These are phyloP conservation scores for Moniliella sp. DNA, from an alignment of 1,284 basidiomycete genomes.

Conservation along the genomic window DNA sequence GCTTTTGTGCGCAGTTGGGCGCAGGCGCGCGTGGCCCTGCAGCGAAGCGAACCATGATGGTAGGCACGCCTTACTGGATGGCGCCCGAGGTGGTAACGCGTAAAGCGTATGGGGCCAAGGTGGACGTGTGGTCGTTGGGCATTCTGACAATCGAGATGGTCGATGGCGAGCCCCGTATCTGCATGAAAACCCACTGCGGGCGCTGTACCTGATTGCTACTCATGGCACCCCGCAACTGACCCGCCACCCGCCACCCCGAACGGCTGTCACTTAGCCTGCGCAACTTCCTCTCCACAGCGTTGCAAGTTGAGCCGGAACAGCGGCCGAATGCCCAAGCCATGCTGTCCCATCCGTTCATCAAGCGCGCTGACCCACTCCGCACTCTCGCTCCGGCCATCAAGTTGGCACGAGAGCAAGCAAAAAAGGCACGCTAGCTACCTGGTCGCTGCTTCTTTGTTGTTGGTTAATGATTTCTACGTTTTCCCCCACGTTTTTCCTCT, in stretches of 20 bases:
- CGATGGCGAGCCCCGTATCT: constrained; percentile 95
- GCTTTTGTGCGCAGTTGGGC: constrained; percentile 90
- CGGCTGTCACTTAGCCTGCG: constrained; percentile 64
- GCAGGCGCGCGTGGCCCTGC: too few relatives aligned
- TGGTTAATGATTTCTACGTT: too few relatives aligned
- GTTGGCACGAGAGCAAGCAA: constrained; percentile 50
- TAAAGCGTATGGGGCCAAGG: constrained; percentile 95
- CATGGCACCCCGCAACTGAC: constrained; percentile 93
- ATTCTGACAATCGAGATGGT: constrained; percentile 99
- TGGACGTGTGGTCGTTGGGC: constrained; percentile 91
- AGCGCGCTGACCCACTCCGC: constrained; percentile 53
- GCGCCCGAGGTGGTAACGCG: constrained; percentile 92
- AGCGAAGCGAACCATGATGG: constrained; percentile 96
- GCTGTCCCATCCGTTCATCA: constrained; percentile 64
- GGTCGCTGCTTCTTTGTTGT: too few relatives aligned
- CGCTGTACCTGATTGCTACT: constrained; percentile 84
- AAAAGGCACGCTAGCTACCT: too few relatives aligned
- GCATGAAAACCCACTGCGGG: constrained; percentile 85
- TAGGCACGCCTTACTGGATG: constrained; percentile 99
- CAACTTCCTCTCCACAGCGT: constrained; percentile 67
- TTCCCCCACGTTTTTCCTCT: too few relatives aligned
- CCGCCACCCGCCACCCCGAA: constrained; percentile 87
- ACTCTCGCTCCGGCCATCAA: constrained; percentile 78
- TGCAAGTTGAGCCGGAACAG: constrained; percentile 84
- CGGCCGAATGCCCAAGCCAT: constrained; percentile 55